Base-by-base conservation (phyloP, 2,329 filamentous ascomycete genomes). In the Arthrobotrys entomopaga region DNA sequence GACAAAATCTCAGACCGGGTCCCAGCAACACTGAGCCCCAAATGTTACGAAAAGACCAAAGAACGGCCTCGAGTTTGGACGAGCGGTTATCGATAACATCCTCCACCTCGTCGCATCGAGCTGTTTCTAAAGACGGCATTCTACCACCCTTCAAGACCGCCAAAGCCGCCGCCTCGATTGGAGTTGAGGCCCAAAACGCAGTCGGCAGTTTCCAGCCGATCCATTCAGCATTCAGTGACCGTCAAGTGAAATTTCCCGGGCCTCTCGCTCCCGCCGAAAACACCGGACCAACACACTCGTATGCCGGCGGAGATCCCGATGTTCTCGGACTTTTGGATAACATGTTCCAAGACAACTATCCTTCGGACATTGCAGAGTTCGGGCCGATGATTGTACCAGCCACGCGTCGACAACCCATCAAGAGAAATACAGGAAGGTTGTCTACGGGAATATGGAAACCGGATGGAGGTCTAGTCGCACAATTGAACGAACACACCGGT, bases 401-500 rank as follows among this genome's bases (percentile, higher is more conserved):
- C 3, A 76, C 77, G 34, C 83, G 81, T 46, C 80, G 83, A 64
- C 81, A 83, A 52, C 84, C 86, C 4, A 87, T 88, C 65, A 84
- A 83, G 74, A 84, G 84, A 74, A 83, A 85, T 22, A 85, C 84
- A 38, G 84, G 86, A 24, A 86, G 85, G 70, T 82, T 83, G 78
- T 78, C 81, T 57, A 86, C 87, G 1, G 63, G 70, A 10, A 67
- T 67, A 56, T 99, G 95, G 95, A 89, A 88, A 77, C 95, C 95
- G 0, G 87, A 89, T 64, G 93, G 95, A 1, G 89, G 88, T 59
- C 85, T 98, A 7, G 90, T 98, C 19, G 92, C 93, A 1, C 92
- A 92, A 0, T 93, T 98, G 79, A 88, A 91, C 0, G 95, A 99
- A 80, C 95, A 99, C 80, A 89, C 86, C 26, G 92, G 88, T 0